Evolutionary conservation across 768 basidiomycete genomes (phyloP).

Genomic region (Tubosaeta sp.): DNA sequence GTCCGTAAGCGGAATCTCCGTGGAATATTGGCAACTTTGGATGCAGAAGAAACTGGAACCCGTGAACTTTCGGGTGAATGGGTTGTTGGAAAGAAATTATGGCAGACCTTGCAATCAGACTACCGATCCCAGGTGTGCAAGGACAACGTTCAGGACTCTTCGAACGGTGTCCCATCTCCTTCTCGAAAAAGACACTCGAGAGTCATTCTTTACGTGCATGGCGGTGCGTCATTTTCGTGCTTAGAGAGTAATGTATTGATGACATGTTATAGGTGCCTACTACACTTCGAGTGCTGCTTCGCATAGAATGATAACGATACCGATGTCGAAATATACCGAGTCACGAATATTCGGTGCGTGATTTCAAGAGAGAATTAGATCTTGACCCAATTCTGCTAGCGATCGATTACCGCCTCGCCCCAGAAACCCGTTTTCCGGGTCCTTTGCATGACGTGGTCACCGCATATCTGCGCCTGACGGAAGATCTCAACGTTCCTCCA

Average conservation of each 20-base stretch:
- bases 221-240: slow-evolving; percentile 49
- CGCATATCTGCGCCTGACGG: slow-evolving; percentile 81
- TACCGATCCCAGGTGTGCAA: slow-evolving; percentile 48
- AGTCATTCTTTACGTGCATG: slow-evolving; percentile 91
- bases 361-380: background rate
- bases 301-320: slow-evolving; percentile 86
- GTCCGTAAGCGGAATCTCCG: slow-evolving; percentile 69
- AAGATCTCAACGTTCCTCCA: slow-evolving; percentile 86
- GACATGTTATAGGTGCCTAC: slow-evolving; percentile 65
- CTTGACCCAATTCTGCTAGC: slow-evolving; percentile 39
- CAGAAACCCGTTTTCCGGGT: slow-evolving; percentile 92
- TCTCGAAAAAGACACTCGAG: slow-evolving; percentile 58
- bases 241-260: slow-evolving; percentile 4
- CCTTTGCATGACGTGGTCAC: slow-evolving; percentile 82
- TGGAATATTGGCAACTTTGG: slow-evolving; percentile 75
- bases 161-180: slow-evolving; percentile 11
- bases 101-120: slow-evolving; percentile 81
- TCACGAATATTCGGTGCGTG: slow-evolving; percentile 79
- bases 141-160: slow-evolving; percentile 12
- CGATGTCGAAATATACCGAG: slow-evolving; percentile 82
- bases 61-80: slow-evolving; percentile 92
- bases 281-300: slow-evolving; percentile 89
- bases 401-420: slow-evolving; percentile 92
- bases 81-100: slow-evolving; percentile 91
- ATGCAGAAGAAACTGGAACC: slow-evolving; percentile 67